Evolutionary conservation across 2,329 filamentous ascomycete species (phyloP).

Genomic region (Claviceps sorghi): DNA sequence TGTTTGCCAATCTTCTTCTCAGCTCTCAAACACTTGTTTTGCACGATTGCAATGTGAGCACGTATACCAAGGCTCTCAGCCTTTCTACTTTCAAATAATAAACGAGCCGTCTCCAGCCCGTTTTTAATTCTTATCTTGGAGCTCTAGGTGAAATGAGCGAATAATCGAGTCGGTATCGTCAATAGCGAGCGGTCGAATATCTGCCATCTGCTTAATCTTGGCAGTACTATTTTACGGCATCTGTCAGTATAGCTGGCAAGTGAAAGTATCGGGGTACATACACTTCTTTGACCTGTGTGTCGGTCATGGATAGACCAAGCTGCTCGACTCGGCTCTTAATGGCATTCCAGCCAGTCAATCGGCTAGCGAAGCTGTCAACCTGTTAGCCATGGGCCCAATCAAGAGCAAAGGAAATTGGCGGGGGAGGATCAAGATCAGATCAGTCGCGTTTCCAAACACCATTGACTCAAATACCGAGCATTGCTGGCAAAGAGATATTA

Average conservation of each 20-base stretch:
- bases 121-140: slow-evolving; percentile 8
- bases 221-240: slow-evolving; percentile 19
- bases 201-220: slow-evolving; percentile 86
- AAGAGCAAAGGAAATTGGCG: no score
- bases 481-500: background rate
- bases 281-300: slow-evolving; percentile 19
- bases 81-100: background rate
- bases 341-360: slow-evolving; percentile 80
- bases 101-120: background rate
- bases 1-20: background rate
- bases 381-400: background rate
- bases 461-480: background rate
- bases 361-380: background rate
- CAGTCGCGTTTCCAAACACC: background rate
- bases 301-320: slow-evolving; percentile 47
- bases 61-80: background rate
- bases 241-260: background rate
- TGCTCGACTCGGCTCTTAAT: slow-evolving; percentile 83
- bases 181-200: slow-evolving; percentile 70
- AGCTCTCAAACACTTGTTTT: background rate
- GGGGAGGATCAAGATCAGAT: background rate
- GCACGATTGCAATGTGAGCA: background rate
- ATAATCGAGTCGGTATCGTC: slow-evolving; percentile 87
- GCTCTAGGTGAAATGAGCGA: slow-evolving; percentile 51
- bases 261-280: slow-evolving; percentile 8